Evolutionary conservation across 2,329 filamentous ascomycete species (phyloP), one percentile per base, ranked within the genome.

Genomic region (Diaporthe amygdali): DNA sequence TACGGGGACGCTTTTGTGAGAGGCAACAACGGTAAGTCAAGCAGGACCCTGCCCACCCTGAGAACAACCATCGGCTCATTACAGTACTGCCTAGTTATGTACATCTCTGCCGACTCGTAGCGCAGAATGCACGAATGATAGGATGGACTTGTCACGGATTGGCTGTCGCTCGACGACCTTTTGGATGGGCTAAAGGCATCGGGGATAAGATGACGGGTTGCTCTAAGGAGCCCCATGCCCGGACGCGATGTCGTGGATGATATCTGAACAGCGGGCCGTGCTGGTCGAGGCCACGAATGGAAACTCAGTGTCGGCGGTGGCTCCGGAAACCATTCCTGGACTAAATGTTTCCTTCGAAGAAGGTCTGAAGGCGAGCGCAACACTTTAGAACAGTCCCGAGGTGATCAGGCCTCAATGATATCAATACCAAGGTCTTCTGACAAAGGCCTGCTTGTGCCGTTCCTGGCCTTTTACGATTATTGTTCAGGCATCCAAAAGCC

Each of bases 1-100:
- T 98, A 97, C 80, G 96, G 96, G 9, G 96, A 98, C 86, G 94
- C 96, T 6, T 98, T 98, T 81, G 93, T 98, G 71, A 90, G 96
- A 81, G 96, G 96, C 76, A 98, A 98, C 84, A 98, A 98, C 79
- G 96, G 96, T 97, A 76, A 78, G 84, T 46, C 20, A 52, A 32
- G 5, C 8, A 39, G 1, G 15, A 17, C 7, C 22, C 15, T 41
- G 0, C 49, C 6, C 27, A 52, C 25, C 20, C 51, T 73, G 17
- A 20, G 56, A 51, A 30, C 37, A 20, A 2, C 15, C 22, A 14
- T 10, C 14, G 17, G n/a, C 72, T 75, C 46, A 76, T 61, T 20
- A 9, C 7, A 49, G 15, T n/a, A 54, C n/a, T 12, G 12, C 22
- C 46, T 69, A 92, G 90, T 92, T 71, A 92, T 92, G 90, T 92